Evolutionary conservation across 1,284 basidiomycete species (phyloP).

Genomic region (Vanrija sp.): DNA sequence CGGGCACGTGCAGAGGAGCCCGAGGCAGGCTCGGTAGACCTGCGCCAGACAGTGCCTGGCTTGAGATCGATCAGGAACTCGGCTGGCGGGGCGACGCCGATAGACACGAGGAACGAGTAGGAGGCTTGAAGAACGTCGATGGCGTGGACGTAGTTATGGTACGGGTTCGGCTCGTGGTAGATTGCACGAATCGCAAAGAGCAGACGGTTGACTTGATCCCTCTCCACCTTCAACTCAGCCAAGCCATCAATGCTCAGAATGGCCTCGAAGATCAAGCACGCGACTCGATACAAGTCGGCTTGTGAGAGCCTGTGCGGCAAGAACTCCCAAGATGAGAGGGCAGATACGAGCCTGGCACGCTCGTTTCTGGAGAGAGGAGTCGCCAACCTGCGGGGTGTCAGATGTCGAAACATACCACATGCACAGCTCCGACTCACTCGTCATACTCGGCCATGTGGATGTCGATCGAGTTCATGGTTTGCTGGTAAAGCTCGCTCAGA

Average conservation of each 20-base stretch:
- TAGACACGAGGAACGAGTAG: slow-evolving; percentile 72
- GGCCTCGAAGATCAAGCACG: slow-evolving; percentile 65
- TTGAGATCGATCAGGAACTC: slow-evolving; percentile 33
- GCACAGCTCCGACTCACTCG: slow-evolving; percentile 26
- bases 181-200: slow-evolving; percentile 75
- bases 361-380: slow-evolving; percentile 43
- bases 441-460: slow-evolving; percentile 47
- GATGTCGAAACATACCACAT: slow-evolving; percentile 37
- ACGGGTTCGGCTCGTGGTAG: slow-evolving; percentile 83
- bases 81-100: slow-evolving; percentile 75
- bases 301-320: slow-evolving; percentile 75
- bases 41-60: slow-evolving; percentile 28
- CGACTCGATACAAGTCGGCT: slow-evolving; percentile 73
- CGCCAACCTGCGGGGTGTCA: slow-evolving; percentile 42
- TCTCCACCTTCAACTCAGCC: slow-evolving; percentile 52
- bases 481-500: slow-evolving; percentile 72
- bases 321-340: slow-evolving; percentile 76
- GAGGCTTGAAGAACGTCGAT: slow-evolving; percentile 89
- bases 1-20: slow-evolving; percentile 36
- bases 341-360: slow-evolving; percentile 55
- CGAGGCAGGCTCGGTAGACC: slow-evolving; percentile 24
- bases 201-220: slow-evolving; percentile 64
- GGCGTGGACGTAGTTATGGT: slow-evolving; percentile 94
- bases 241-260: slow-evolving; percentile 62
- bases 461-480: slow-evolving; percentile 68